Base-by-base conservation (phyloP, 345 rosid genomes). In the Gossypium stocksii region DNA sequence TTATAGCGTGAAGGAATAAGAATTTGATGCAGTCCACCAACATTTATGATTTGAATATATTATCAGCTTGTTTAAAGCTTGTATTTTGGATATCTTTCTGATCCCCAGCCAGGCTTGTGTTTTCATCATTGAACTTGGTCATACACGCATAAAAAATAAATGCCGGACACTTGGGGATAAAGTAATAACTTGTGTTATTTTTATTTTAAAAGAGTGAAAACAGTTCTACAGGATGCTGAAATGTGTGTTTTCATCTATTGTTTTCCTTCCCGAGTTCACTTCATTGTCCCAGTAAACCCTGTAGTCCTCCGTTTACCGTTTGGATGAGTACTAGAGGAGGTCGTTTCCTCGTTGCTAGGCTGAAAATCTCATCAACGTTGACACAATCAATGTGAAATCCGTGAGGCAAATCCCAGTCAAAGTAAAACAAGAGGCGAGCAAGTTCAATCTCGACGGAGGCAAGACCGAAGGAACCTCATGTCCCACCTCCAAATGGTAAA, bases 321-420 rank as follows among this genome's bases (percentile, higher is more conserved):
- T 82, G 87, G 19, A 80, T 82, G 2, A 80, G 83, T 52, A 62
- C 48, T 14, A 82, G 82, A 11, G 86, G 77, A 1, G 75, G 12
- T 75, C 70, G 82, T 79, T 79, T 86, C 74, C 83, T 86, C 0
- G 77, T 80, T 64, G 88, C 82, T 7, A 87, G 80, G 45, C 75
- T 54, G 2, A 57, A 72, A 29, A 51, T 70, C 48, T 70, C 48
- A 3, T 9, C 9, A 45, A 72, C 4, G 41, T 71, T 67, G 1
- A 65, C 68, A 38, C 65, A 76, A 13, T 72, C 58, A 1, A 72
- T 41, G 45, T 51, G 49, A 62, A 43, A 17, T 19, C 59, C 76
- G 2, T 7, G 27, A 20, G 76, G 76, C 57, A 77, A 60, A 12
- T 66, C 25, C 51, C 74, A 77, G 48, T 72, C 51, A 49, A 71